Base-by-base conservation (phyloP, 192 early-diverging fungal genomes). In the Paraglomus occultum region DNA sequence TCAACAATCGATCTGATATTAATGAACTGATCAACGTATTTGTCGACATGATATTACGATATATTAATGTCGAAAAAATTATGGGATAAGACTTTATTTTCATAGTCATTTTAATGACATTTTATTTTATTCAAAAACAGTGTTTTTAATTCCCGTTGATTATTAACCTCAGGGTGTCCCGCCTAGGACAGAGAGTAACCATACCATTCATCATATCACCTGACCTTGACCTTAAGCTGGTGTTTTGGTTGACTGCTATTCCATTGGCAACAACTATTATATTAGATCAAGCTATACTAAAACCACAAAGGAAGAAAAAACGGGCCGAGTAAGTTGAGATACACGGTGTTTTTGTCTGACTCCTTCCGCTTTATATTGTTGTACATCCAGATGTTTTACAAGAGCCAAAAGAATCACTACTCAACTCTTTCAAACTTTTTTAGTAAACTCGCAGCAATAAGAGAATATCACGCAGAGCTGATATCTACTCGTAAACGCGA, bases 401-500 rank as follows among this genome's bases (percentile, higher is more conserved):
- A n/a, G n/a, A n/a, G n/a, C n/a, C n/a, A n/a, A n/a, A n/a, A n/a
- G 22, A 71, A 22, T 48, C 12, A 8, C 53, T 57, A 43, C 39
- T 43, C 51, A 50, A 44, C 42, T 61, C 45, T 58, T 45, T 22
- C 72, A 42, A 4, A 46, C 59, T 47, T 69, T 9, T 65, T 40
- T 72, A 82, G 80, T 61, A 83, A 80, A 75, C 74, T 90, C 38
- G 69, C 73, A 4, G 79, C 78, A 55, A 79, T 93, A 12, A 80
- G 86, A 22, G 79, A 88, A 43, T 82, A 86, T 51, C 90, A 89
- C 70, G 82, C 82, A 0, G 81, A 84, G 12, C 82, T 82, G 74
- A 82, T 93, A 66, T 71, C 72, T 15, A 81, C 62, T 44, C 86
- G 92, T 51, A 89, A 89, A 71, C 80, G 84, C 50, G 91, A 93